Base-by-base conservation (phyloP, 83 land plant species). In the Picea mariana region DNA sequence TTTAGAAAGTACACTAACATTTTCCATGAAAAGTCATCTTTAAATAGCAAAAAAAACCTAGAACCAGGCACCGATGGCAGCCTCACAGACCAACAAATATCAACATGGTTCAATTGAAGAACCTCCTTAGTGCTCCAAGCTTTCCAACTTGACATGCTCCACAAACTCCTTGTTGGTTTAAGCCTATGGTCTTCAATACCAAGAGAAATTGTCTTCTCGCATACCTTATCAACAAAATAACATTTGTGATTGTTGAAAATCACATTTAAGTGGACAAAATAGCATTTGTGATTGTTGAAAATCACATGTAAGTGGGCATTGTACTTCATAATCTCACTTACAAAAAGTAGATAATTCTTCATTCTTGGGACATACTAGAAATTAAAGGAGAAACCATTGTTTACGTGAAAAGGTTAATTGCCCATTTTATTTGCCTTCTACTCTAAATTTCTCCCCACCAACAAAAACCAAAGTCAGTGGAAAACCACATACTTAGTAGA, bases 301-400 rank as follows among this genome's bases (percentile, higher is more conserved):
- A 67, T 67, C 49, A 47, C 71, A 67, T 63, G n/a, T 67, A 13
- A 67, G 71, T 67, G 71, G 16, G 15, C 38, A 5, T 3, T 67
- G 69, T 26, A 9, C 71, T 67, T 27, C 40, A 26, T 67, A 67
- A 67, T 67, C 71, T 67, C 40, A 67, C 71, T 27, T 27, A 67
- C 5, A 67, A 3, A 67, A 18, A 21, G 21, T 21, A 63, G 17
- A 20, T 21, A 20, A 63, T 63, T 63, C 21, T 6, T 21, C 38
- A 34, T 34, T 34, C 38, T 34, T 34, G 38, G 38, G 38, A 34
- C 38, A 34, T 34, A 34, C 38, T 34, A 34, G 38, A 34, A 34
- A 34, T 34, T 34, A 34, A 34, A 34, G 38, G 38, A 34, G 38
- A 34, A 34, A 34, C 38, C 38, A 34, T 34, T 34, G 38, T 34